Conservation (phyloP, 2,329 filamentous ascomycete genomes). For the Thielaviopsis musarum region DNA sequence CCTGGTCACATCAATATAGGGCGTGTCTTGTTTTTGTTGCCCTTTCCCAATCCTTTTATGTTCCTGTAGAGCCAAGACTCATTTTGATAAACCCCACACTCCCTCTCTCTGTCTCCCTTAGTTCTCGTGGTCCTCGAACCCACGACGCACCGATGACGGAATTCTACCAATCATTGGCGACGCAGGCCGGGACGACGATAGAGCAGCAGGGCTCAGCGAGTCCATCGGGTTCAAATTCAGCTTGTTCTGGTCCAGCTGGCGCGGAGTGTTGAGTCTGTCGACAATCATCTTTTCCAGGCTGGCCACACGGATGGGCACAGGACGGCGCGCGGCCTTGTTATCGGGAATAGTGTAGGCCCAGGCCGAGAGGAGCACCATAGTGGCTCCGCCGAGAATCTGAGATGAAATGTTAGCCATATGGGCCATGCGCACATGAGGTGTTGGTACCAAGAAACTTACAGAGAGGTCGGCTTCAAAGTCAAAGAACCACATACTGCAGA, state of each 20-base stretch:
- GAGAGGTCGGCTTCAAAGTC: slow-evolving; percentile 55
- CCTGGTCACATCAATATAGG: too few relatives aligned
- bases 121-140: slow-evolving; percentile 8
- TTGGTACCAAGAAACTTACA: slow-evolving; percentile 35
- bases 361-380: slow-evolving; percentile 62
- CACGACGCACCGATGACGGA: slow-evolving; percentile 6
- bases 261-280: slow-evolving; percentile 28
- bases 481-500: slow-evolving; percentile 77
- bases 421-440: not conserved
- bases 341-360: slow-evolving; percentile 66
- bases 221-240: slow-evolving; percentile 11
- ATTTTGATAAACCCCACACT: not conserved
- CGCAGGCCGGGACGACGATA: slow-evolving; percentile 9
- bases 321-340: slow-evolving; percentile 32
- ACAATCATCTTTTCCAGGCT: slow-evolving; percentile 61
- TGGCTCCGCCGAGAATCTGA: slow-evolving; percentile 69
- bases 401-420: not conserved
- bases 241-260: slow-evolving; percentile 5
- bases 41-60: not conserved
- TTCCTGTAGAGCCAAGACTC: not conserved
- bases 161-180: slow-evolving; percentile 12
- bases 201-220: not conserved
- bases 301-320: slow-evolving; percentile 51
- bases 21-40: too few relatives aligned
- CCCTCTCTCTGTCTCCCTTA: not conserved